A percentile compares a stretch with the other conserved stretches of the same genome.
Evolutionary conservation across 352 stramenopile species (phyloP).

Genomic region (Phytophthora uliginosa): DNA sequence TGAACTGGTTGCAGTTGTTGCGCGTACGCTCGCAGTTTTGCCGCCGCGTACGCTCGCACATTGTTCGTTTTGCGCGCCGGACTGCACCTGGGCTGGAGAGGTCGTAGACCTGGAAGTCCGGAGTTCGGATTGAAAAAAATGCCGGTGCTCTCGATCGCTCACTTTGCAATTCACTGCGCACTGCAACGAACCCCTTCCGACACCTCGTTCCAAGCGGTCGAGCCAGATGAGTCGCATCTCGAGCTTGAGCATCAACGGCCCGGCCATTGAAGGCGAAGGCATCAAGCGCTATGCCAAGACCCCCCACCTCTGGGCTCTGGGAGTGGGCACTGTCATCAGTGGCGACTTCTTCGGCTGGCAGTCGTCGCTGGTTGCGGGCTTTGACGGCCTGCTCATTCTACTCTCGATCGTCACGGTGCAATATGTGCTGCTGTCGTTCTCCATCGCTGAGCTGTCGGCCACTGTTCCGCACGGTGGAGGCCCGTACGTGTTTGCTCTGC

Average conservation of each 20-base stretch:
- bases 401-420: slow-evolving; percentile 64
- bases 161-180: slow-evolving; percentile 28
- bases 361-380: slow-evolving; percentile 33
- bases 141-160: slow-evolving; percentile 14
- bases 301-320: slow-evolving; percentile 65
- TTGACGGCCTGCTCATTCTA: slow-evolving; percentile 57
- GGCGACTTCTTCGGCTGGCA: slow-evolving; percentile 76
- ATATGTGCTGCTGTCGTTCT: slow-evolving; percentile 71
- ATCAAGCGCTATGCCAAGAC: slow-evolving; percentile 55
- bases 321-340: slow-evolving; percentile 60
- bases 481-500: slow-evolving; percentile 66
- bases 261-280: slow-evolving; percentile 12
- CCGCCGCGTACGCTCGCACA: slow-evolving; percentile 32
- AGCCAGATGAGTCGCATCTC: slow-evolving; percentile 27
- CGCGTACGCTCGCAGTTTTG: slow-evolving; percentile 6
- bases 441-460: slow-evolving; percentile 68
- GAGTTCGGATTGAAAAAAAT: slow-evolving; percentile 6
- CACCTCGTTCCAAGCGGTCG: slow-evolving; percentile 13
- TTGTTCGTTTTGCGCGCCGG: slow-evolving; percentile 30
- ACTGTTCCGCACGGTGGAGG: slow-evolving; percentile 53
- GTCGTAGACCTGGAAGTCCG: slow-evolving; percentile 22
- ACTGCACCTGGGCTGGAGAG: slow-evolving; percentile 9
- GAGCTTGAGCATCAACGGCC: slow-evolving; percentile 27
- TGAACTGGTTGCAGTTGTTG: slow-evolving; percentile 12
- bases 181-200: slow-evolving; percentile 20